Evolutionary conservation across 306 rosid species (phyloP).

Genomic region (Oxytropis ochrocephala): DNA sequence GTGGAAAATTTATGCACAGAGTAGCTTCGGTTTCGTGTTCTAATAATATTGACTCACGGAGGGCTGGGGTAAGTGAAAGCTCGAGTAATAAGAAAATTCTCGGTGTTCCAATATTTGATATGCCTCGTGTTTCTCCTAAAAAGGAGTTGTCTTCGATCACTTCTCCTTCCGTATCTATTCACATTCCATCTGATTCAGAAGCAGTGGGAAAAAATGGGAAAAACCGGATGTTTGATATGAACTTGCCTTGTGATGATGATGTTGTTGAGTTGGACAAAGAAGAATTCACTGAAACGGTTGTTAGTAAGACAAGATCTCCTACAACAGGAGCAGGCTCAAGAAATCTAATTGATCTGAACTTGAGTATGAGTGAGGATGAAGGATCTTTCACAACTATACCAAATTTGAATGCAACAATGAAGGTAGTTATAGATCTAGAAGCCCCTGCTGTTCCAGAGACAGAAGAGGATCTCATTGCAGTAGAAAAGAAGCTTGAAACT

Average conservation of each 20-base stretch:
- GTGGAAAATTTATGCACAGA: constrained; percentile 31
- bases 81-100: constrained; percentile 47
- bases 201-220: constrained; percentile 32
- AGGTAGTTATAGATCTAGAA: constrained; percentile 68
- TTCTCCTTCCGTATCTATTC: constrained; percentile 32
- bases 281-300: constrained; percentile 23
- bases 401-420: constrained; percentile 25
- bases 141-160: constrained; percentile 44
- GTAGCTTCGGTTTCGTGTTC: constrained; percentile 33
- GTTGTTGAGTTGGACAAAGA: constrained; percentile 44
- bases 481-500: constrained; percentile 35
- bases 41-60: constrained; percentile 37
- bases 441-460: constrained; percentile 43
- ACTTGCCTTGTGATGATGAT: constrained; percentile 68
- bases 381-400: constrained; percentile 39
- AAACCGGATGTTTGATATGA: constrained; percentile 53
- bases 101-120: constrained; percentile 62
- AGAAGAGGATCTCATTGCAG: constrained; percentile 42
- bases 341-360: constrained; percentile 70
- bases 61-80: constrained; percentile 38
- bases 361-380: constrained; percentile 67
- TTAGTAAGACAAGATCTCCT: constrained; percentile 34
- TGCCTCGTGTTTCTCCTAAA: constrained; percentile 42
- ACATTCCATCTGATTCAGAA: constrained; percentile 27
- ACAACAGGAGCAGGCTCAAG: constrained; percentile 30